Percentiles rank a stretch among this genome's conserved stretches.
Evolutionary conservation across 1,139 yeast genomes (phyloP).

Genomic region (Kluyveromyces sp.): DNA sequence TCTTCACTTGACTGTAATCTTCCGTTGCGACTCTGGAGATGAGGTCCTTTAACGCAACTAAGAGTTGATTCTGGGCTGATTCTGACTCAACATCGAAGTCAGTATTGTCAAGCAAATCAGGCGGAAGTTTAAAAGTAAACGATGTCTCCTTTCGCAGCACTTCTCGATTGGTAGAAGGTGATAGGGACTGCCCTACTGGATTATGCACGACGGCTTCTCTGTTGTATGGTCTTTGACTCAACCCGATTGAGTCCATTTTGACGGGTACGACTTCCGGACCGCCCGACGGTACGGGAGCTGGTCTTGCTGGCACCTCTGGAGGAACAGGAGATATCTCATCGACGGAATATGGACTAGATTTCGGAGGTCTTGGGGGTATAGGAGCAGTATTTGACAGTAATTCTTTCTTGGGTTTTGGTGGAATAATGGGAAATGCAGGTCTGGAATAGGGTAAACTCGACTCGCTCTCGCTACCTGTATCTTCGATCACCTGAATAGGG

Average conservation of each 20-base stretch:
- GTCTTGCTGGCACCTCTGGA: neutral
- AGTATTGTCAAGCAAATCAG: constrained; percentile 5
- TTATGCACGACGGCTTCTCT: neutral
- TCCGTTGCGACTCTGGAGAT: constrained; percentile 3
- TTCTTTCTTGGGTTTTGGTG: neutral
- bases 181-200: neutral
- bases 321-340: neutral
- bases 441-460: neutral
- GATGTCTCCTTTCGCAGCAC: neutral
- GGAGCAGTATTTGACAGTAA: neutral
- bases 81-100: constrained; percentile 1
- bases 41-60: constrained; percentile 3
- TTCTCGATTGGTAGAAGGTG: neutral
- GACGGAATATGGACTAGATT: neutral
- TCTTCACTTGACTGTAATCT: neutral
- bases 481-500: neutral
- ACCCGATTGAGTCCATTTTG: neutral
- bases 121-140: constrained; percentile 1
- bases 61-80: constrained; percentile 3
- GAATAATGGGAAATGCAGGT: neutral
- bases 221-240: neutral
- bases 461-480: neutral
- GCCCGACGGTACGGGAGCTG: neutral
- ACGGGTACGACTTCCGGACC: neutral
- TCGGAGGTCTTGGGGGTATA: neutral